Conservation (phyloP, 179 eudicot genomes). For the Silene vulgaris region DNA sequence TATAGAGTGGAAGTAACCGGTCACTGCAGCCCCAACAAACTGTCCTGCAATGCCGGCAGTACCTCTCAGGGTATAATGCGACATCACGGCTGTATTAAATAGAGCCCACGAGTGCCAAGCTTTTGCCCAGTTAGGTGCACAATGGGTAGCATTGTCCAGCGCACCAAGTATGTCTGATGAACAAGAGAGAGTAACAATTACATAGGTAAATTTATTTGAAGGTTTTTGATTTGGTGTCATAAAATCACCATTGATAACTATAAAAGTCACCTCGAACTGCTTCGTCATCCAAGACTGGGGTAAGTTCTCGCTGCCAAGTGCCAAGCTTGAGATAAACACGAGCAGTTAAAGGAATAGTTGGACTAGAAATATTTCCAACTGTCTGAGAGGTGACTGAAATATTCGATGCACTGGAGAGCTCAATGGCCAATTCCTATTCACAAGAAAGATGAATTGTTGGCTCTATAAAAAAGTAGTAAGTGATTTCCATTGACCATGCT, state of each 20-base stretch:
- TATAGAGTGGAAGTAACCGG: constrained; percentile 94
- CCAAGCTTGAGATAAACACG: constrained; percentile 85
- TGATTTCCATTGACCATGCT: neutral
- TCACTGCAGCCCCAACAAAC: constrained; percentile 91
- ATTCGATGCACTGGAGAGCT: constrained; percentile 50
- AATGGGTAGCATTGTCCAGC: constrained; percentile 70
- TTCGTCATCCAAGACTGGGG: constrained; percentile 75
- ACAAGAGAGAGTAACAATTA: constrained; percentile 17
- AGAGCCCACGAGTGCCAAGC: constrained; percentile 99
- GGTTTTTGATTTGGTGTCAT: neutral
- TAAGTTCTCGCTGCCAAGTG: constrained; percentile 85
- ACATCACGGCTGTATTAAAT: constrained; percentile 96
- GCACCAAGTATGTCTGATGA: constrained; percentile 65
- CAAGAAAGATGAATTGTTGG: constrained; percentile 6
- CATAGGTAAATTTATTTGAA: neutral
- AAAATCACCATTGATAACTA: constrained; percentile 4
- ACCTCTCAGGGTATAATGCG: constrained; percentile 77
- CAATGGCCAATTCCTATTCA: constrained; percentile 61
- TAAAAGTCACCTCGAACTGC: constrained; percentile 55
- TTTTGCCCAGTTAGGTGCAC: constrained; percentile 79
- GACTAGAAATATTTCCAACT: constrained; percentile 36
- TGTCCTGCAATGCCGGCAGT: constrained; percentile 49
- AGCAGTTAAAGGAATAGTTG: constrained; percentile 55
- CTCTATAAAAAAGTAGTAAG: neutral
- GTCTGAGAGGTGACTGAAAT: constrained; percentile 39